phyloP scores from a whole-genome alignment of 441 rosid species.

The Francoa sonchifolia region DNA sequence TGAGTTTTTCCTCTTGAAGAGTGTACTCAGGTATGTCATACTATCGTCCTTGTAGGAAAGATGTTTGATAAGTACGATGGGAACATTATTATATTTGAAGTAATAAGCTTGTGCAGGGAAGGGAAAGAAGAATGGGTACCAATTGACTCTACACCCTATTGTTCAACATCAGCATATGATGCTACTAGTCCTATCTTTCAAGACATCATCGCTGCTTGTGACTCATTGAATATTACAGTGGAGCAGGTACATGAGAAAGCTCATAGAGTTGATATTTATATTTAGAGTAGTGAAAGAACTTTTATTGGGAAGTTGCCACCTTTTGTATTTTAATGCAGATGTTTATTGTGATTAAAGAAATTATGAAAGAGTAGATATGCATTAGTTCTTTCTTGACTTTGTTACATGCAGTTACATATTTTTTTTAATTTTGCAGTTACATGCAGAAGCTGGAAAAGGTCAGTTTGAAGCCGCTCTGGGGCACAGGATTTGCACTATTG shows the following conservation, averaged over 20 bases:
- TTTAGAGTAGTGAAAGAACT: too few relatives aligned
- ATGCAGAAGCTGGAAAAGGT: conserved; percentile 86
- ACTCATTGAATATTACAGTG: conserved; percentile 55
- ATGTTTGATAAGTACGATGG: too few relatives aligned
- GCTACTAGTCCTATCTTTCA: conserved; percentile 50
- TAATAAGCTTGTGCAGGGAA: conserved; percentile 31
- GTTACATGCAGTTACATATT: too few relatives aligned
- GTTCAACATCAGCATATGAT: conserved; percentile 66
- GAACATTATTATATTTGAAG: neutral
- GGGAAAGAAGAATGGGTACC: conserved; percentile 87
- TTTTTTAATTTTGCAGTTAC: conserved; percentile 34
- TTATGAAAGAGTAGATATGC: too few relatives aligned
- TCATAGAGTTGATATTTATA: neutral
- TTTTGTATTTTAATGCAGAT: too few relatives aligned
- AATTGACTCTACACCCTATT: conserved; percentile 58
- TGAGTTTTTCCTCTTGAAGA: conserved; percentile 80
- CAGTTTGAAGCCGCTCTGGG: conserved; percentile 77
- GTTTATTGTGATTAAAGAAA: too few relatives aligned
- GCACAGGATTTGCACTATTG: conserved; percentile 32
- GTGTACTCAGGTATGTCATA: conserved; percentile 30
- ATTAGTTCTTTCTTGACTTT: too few relatives aligned
- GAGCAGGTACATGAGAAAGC: conserved; percentile 54
- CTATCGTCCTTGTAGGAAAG: neutral
- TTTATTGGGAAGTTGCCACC: too few relatives aligned
- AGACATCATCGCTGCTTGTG: conserved; percentile 43